Percentiles rank a stretch among this genome's conserved stretches.
These are phyloP conservation scores for Neobulgaria alba DNA, from an alignment of 2,329 filamentous ascomycete genomes.

Conservation along the genomic window DNA sequence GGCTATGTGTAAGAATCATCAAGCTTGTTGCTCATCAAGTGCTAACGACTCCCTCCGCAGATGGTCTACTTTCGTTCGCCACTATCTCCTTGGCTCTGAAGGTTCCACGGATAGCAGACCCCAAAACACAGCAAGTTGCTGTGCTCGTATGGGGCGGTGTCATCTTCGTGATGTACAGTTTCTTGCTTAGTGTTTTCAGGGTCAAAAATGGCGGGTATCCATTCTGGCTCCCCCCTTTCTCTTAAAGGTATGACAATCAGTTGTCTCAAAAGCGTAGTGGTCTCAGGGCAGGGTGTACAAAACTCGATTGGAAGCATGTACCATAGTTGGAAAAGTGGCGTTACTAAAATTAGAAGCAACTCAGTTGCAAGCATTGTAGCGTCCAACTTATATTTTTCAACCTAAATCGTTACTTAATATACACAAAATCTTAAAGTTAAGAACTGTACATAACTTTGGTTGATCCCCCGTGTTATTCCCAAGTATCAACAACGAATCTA, in stretches of 20 bases:
- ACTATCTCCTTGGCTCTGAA: constrained; percentile 87
- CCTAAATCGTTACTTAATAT: too few relatives aligned
- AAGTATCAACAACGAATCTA: too few relatives aligned
- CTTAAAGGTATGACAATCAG: constrained; percentile 21
- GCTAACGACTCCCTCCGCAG: constrained; percentile 33
- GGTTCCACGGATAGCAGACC: constrained; percentile 77
- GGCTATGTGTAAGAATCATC: constrained; percentile 67
- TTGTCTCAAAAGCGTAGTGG: too few relatives aligned
- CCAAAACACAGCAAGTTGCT: constrained; percentile 69
- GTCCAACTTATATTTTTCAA: too few relatives aligned
- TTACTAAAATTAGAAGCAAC: too few relatives aligned
- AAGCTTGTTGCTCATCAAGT: background rate
- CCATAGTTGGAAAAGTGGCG: too few relatives aligned
- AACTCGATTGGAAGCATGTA: background rate
- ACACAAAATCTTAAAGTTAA: too few relatives aligned
- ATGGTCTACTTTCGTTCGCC: constrained; percentile 77
- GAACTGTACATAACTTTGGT: too few relatives aligned
- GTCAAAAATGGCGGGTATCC: constrained; percentile 93
- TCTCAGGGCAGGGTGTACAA: background rate
- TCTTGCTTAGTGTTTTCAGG: constrained; percentile 87
- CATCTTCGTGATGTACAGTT: constrained; percentile 81
- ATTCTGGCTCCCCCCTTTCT: constrained; percentile 86
- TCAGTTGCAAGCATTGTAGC: too few relatives aligned
- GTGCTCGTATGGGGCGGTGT: constrained; percentile 72
- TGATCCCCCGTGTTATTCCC: too few relatives aligned